Base-by-base conservation (phyloP, 2,329 filamentous ascomycete species). In the Colletotrichum plurivorum region DNA sequence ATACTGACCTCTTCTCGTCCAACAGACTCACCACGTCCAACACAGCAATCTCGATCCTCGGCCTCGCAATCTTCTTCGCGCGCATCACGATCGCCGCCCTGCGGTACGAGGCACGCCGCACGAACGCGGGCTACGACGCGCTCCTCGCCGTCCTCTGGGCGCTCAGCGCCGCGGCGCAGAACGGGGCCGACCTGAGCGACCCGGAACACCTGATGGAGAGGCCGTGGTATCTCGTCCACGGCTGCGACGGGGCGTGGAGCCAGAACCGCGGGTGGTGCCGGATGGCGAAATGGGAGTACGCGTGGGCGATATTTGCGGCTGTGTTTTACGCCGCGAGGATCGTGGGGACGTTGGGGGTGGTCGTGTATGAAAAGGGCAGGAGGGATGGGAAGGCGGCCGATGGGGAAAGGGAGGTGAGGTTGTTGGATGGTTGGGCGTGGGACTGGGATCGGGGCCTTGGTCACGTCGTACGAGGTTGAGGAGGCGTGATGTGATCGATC, bases 1-100 rank as follows among this genome's bases (percentile, higher is more conserved):
- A 18, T 18, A 10, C 48, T 61, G 20, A 61, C 46, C 16, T 16
- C 16, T 2, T 10, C 12, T 16, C 20, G 2, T 5, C 13, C 41
- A 13, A 4, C 36, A 80, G 77, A 36, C 46, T 77, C 5, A 71
- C 73, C 12, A 75, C 74, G 31, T 78, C 75, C 1, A 77, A 76
- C 63, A 65, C 78, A 9, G 76, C 74, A 54, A 74, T 77, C 15
- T 73, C 77, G 5, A 68, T 78, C n/a, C 73, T 80, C 5, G 72
- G 74, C n/a, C 54, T 76, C 18, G 69, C 76, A 60, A 62, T 79
- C 15, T 69, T 77, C 56, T 45, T 76, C 52, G 71, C 73, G 18
- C 76, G 77, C 20, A 56, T 71, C 18, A 54, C 70, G 48, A 74
- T 77, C 62, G 55, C 69, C 3, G 66, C 69, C 16, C 63, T 77